Percentiles rank a stretch among this genome's conserved stretches.
Evolutionary conservation across 129 eudicot genomes (phyloP).

Genomic region (Arctium minus): DNA sequence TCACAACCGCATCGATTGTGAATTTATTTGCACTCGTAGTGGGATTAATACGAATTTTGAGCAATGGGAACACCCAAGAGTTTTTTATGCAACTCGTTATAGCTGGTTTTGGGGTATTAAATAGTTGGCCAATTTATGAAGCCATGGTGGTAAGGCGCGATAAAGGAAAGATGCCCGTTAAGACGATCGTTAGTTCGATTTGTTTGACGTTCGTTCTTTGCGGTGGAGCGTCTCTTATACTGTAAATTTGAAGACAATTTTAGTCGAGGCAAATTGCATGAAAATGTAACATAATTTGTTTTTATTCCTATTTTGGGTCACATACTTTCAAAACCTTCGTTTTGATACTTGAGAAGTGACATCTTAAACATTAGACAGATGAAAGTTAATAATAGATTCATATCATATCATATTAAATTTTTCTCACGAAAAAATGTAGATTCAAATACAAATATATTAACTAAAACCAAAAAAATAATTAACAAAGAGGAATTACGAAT

Average conservation of each 20-base stretch:
- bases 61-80: constrained; percentile 14
- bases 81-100: constrained; percentile 41
- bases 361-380: no score
- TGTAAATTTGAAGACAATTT: not conserved
- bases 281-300: not conserved
- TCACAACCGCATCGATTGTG: constrained; percentile 52
- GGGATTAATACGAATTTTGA: constrained; percentile 22
- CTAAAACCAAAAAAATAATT: no score
- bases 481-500: no score
- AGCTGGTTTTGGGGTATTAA: constrained; percentile 55
- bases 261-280: not conserved
- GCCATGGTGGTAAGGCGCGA: constrained; percentile 66
- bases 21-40: constrained; percentile 40
- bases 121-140: constrained; percentile 63
- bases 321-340: not conserved
- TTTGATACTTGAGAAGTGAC: not conserved
- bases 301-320: not conserved
- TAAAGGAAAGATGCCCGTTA: constrained; percentile 53
- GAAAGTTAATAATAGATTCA: not conserved
- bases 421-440: no score
- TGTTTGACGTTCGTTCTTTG: constrained; percentile 36
- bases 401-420: not conserved
- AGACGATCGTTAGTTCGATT: constrained; percentile 31
- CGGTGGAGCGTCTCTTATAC: constrained; percentile 6
- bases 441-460: no score